Evolutionary conservation across 2,329 filamentous ascomycete species (phyloP).

Genomic region (Paraconiothyrium brasiliense): DNA sequence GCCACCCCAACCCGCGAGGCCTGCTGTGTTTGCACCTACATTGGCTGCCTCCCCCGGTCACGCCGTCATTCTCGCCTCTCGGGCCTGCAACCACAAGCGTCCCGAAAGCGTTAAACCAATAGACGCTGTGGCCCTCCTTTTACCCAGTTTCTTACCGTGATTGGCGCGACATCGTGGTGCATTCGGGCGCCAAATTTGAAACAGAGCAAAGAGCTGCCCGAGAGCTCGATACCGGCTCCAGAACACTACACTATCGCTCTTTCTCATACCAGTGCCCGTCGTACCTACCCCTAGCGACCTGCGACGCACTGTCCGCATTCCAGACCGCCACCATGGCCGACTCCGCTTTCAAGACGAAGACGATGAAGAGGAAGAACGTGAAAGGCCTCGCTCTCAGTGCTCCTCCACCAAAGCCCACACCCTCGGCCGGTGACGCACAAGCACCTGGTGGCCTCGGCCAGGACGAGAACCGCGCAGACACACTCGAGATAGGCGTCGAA

Average conservation of each 20-base stretch:
- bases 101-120: conserved; percentile 49
- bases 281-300: conserved; percentile 12
- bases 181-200: conserved; percentile 50
- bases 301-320: conserved; percentile 26
- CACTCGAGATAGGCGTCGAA: conserved; percentile 94
- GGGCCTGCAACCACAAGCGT: conserved; percentile 27
- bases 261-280: background rate
- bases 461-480: conserved; percentile 70
- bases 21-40: conserved; percentile 12
- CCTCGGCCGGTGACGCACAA: conserved; percentile 76
- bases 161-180: conserved; percentile 48
- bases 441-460: conserved; percentile 68
- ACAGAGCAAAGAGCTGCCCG: conserved; percentile 35
- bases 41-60: conserved; percentile 32
- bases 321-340: conserved; percentile 61
- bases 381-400: conserved; percentile 92
- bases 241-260: conserved; percentile 7
- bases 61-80: conserved; percentile 25
- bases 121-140: conserved; percentile 48
- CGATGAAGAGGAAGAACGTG: conserved; percentile 99
- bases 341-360: conserved; percentile 69
- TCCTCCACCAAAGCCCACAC: conserved; percentile 74
- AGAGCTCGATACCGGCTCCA: conserved; percentile 2
- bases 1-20: conserved; percentile 21
- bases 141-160: conserved; percentile 41